Base-by-base conservation (phyloP, 805 yeast genomes). In the Tetrapisispora iriomotensis region DNA sequence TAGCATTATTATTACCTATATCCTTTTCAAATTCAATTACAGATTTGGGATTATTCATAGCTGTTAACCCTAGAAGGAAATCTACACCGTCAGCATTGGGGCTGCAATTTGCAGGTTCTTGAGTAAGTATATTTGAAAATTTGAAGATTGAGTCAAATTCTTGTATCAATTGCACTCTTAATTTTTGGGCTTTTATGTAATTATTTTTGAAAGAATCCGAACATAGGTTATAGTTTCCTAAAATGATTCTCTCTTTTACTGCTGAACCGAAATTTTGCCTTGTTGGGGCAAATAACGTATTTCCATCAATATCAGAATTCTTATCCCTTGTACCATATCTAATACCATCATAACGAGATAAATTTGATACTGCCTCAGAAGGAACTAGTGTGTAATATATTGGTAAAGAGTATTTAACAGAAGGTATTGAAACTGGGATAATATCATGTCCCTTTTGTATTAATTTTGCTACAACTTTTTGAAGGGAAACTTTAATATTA, bases 331-430 rank as follows among this genome's bases (percentile, higher is more conserved):
- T 60, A 0, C 97, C 97, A 55, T 80, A 92, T 40, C 96, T 67
- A 17, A 88, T 65, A 2, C 98, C 98, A 60, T 92, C 98, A 54
- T 72, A 92, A 24, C 96, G 68, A 1, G 96, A 74, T 36, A 92
- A 68, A 54, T 92, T 92, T 0, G 97, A 90, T 1, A 94, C 79
- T 0, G 96, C 97, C 54, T 92, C 98, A 0, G 96, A 82, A 0
- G 96, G 82, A 2, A 92, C 88, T 27, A 94, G 50, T 0, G 95
- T 82, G 56, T 83, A 90, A 60, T 92, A 92, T 0, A 86, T 74
- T 21, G 94, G 87, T 14, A 92, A 61, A 20, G 88, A 71, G 39
- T 69, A 62, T 42, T 71, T 71, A 8, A 87, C 62, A 0, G 81
- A 65, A 6, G 95, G 94, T 0, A 90, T 56, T 0, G 92, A 77